Conservation (phyloP, 2,329 filamentous ascomycete species). For the Aspergillus melleus region DNA sequence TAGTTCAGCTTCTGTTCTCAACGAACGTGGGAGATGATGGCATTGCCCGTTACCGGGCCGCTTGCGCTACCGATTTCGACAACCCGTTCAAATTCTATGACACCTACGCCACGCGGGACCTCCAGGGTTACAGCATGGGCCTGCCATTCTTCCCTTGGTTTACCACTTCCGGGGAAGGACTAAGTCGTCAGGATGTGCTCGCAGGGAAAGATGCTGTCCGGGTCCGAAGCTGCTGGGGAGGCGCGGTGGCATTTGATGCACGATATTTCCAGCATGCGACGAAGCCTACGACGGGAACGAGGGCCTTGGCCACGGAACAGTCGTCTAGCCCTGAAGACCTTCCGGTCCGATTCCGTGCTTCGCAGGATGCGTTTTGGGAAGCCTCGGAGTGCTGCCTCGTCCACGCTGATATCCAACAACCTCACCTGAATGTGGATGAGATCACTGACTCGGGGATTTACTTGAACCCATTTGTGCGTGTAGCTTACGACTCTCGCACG, state of each 20-base stretch:
- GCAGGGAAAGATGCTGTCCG: slow-evolving; percentile 60
- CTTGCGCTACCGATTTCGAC: slow-evolving; percentile 74
- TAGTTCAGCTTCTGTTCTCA: slow-evolving; percentile 61
- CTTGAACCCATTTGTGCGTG: slow-evolving; percentile 73
- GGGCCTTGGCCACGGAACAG: not conserved
- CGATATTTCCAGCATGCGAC: slow-evolving; percentile 42
- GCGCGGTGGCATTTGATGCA: slow-evolving; percentile 62
- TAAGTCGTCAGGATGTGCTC: slow-evolving; percentile 64
- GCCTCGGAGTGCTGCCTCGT: slow-evolving; percentile 65
- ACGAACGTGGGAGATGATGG: slow-evolving; percentile 57
- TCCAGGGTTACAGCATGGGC: slow-evolving; percentile 67
- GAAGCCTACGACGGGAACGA: slow-evolving; percentile 3
- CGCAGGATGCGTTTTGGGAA: slow-evolving; percentile 62
- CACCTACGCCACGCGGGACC: slow-evolving; percentile 70
- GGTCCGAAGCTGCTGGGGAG: slow-evolving; percentile 74
- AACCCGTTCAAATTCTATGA: slow-evolving; percentile 76
- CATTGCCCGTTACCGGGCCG: slow-evolving; percentile 62
- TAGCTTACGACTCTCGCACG: slow-evolving; percentile 63
- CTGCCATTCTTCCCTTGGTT: slow-evolving; percentile 76
- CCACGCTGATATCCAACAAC: slow-evolving; percentile 49
- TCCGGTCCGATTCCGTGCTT: slow-evolving; percentile 58
- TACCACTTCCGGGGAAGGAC: slow-evolving; percentile 49
- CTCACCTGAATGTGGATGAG: slow-evolving; percentile 30
- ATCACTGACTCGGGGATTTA: slow-evolving; percentile 60
- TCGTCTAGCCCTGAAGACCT: slow-evolving; percentile 9